Percentiles rank a stretch among this genome's conserved stretches.
These are phyloP conservation scores for Vanrija humicola DNA, from an alignment of 1,284 basidiomycete genomes.

Conservation along the genomic window DNA sequence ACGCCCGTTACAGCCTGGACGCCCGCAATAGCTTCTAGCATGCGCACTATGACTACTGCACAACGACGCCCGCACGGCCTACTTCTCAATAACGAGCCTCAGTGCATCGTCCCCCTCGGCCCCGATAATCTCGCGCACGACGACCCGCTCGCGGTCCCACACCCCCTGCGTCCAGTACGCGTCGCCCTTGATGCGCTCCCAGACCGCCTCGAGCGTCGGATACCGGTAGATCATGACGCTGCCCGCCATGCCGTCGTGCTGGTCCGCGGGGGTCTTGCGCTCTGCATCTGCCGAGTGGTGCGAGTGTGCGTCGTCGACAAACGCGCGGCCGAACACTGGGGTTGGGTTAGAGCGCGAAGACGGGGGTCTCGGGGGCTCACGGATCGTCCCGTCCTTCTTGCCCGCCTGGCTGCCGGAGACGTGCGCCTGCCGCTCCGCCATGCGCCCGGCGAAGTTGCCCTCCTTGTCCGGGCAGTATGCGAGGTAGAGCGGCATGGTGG, in stretches of 20 bases:
- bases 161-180: slow-evolving; percentile 41
- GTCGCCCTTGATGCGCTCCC: slow-evolving; percentile 35
- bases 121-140: slow-evolving; percentile 4
- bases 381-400: slow-evolving; percentile 1
- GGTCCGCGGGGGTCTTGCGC: neutral
- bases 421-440: slow-evolving; percentile 30
- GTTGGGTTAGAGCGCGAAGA: neutral
- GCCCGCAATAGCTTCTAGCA: too few relatives aligned
- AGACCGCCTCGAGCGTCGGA: slow-evolving; percentile 25
- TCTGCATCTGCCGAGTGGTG: neutral
- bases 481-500: slow-evolving; percentile 30
- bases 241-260: slow-evolving; percentile 28
- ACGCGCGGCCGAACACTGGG: slow-evolving; percentile 14
- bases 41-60: too few relatives aligned
- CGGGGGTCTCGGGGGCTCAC: neutral
- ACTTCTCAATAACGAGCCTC: neutral
- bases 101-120: slow-evolving; percentile 3
- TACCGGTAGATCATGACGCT: slow-evolving; percentile 37
- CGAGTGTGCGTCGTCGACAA: slow-evolving; percentile 5
- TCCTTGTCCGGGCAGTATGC: slow-evolving; percentile 40
- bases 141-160: slow-evolving; percentile 29
- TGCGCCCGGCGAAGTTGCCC: slow-evolving; percentile 28
- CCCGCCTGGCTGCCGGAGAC: slow-evolving; percentile 7
- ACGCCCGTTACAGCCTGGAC: too few relatives aligned
- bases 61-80: neutral